phyloP scores from a whole-genome alignment of 2,329 filamentous ascomycete genomes.

The Penicillium brasilianum region DNA sequence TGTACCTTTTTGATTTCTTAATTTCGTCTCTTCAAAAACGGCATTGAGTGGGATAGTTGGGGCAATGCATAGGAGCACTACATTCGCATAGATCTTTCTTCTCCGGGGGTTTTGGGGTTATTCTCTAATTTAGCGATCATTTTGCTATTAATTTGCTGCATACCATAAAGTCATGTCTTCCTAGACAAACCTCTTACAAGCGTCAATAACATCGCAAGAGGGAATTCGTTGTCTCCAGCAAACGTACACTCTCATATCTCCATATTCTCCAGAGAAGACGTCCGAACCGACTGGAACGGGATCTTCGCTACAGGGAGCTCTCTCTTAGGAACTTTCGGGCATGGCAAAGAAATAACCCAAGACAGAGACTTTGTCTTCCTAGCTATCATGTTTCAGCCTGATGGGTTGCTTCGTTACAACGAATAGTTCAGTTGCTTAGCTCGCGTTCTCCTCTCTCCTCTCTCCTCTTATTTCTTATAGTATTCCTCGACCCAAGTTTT shows the following conservation, averaged over 20 bases:
- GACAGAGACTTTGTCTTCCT: not conserved
- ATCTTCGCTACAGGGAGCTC: too few relatives aligned
- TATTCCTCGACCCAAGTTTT: constrained; percentile 61
- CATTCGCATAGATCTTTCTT: not conserved
- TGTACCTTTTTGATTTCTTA: too few relatives aligned
- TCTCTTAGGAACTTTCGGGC: too few relatives aligned
- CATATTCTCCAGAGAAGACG: too few relatives aligned
- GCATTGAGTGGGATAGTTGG: not conserved
- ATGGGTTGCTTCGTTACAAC: constrained; percentile 12
- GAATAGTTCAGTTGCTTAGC: not conserved
- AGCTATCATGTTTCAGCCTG: constrained; percentile 4
- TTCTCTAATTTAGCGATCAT: not conserved
- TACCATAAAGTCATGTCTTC: not conserved
- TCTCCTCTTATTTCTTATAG: constrained; percentile 18
- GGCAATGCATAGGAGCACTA: not conserved
- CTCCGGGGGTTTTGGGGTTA: not conserved
- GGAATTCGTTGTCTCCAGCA: too few relatives aligned
- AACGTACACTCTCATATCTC: too few relatives aligned
- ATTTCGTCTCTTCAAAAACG: not conserved
- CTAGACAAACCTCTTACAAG: too few relatives aligned
- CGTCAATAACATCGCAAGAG: too few relatives aligned
- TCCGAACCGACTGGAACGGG: too few relatives aligned
- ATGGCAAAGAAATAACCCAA: not conserved
- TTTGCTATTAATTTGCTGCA: not conserved
- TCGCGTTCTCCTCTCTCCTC: not conserved